A percentile compares a stretch with the other conserved stretches of the same genome.
phyloP scores from a whole-genome alignment of 192 early-diverging fungal genomes.

The Backusella morwellensis region DNA sequence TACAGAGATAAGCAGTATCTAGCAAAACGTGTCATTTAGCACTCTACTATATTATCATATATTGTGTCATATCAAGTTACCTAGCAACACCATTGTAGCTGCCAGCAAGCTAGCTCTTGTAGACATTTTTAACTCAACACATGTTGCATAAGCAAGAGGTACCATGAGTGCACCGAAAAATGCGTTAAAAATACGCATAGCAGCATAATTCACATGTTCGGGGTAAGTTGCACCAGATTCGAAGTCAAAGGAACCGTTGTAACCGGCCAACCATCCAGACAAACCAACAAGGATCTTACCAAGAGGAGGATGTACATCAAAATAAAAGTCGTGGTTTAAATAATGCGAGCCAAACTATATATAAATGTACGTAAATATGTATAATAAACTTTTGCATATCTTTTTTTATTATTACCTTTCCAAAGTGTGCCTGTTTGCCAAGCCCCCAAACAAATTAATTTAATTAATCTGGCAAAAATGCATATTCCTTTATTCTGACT shows the following conservation, averaged over 20 bases:
- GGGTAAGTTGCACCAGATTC: constrained; percentile 81
- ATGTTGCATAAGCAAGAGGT: constrained; percentile 89
- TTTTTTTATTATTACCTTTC: constrained; percentile 39
- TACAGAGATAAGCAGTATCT: constrained; percentile 71
- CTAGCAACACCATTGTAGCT: constrained; percentile 76
- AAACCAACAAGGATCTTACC: constrained; percentile 95
- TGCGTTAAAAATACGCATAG: constrained; percentile 89
- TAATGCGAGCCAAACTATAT: constrained; percentile 94
- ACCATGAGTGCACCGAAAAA: constrained; percentile 85
- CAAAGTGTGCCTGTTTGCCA: constrained; percentile 50
- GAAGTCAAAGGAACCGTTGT: constrained; percentile 85
- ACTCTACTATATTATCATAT: neutral
- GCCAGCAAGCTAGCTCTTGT: constrained; percentile 66
- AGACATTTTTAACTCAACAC: constrained; percentile 69
- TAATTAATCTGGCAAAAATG: neutral
- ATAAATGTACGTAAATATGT: constrained; percentile 14
- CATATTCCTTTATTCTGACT: neutral
- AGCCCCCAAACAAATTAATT: neutral
- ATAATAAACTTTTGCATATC: neutral
- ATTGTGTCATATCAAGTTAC: constrained; percentile 40
- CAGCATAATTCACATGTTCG: constrained; percentile 74
- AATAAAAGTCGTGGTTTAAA: constrained; percentile 92
- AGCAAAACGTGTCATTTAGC: constrained; percentile 55
- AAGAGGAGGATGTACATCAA: constrained; percentile 97
- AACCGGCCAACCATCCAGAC: constrained; percentile 81